These are phyloP conservation scores for Lizanozyma gosingica DNA, from an alignment of 1,139 yeast species.

Conservation along the genomic window DNA sequence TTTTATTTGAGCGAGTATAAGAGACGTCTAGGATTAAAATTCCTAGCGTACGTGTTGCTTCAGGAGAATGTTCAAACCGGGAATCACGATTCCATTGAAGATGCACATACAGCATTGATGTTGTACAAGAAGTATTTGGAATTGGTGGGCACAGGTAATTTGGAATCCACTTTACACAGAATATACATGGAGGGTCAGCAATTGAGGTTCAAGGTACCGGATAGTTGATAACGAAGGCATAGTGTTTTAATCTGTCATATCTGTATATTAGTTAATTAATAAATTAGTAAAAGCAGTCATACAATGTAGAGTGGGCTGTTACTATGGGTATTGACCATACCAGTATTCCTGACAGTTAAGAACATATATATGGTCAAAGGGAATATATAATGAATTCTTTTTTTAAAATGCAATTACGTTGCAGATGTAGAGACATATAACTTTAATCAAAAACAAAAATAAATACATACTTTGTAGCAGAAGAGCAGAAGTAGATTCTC, in stretches of 20 bases:
- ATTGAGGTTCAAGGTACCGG: conserved; percentile 35
- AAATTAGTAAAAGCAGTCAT: conserved; percentile 1
- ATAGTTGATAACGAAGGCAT: conserved; percentile 4
- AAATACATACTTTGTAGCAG: no score
- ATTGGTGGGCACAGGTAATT: conserved; percentile 45
- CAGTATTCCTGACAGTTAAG: no score
- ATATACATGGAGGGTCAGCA: conserved; percentile 70
- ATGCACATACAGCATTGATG: conserved; percentile 78
- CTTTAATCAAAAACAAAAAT: no score
- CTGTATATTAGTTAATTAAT: background rate
- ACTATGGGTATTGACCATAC: no score
- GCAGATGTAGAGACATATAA: no score
- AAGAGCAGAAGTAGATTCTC: no score
- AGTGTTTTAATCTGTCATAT: background rate
- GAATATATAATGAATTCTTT: no score
- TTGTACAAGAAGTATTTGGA: conserved; percentile 67
- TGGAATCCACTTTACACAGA: conserved; percentile 53
- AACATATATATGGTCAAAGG: no score
- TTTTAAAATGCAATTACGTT: no score
- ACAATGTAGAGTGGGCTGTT: no score
- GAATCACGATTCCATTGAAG: conserved; percentile 95
- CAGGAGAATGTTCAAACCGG: conserved; percentile 78
- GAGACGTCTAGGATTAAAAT: conserved; percentile 79
- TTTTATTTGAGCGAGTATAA: conserved; percentile 63
- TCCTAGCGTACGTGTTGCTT: conserved; percentile 73